phyloP scores from a whole-genome alignment of 1,284 basidiomycete species.

The Melampsora americana region DNA sequence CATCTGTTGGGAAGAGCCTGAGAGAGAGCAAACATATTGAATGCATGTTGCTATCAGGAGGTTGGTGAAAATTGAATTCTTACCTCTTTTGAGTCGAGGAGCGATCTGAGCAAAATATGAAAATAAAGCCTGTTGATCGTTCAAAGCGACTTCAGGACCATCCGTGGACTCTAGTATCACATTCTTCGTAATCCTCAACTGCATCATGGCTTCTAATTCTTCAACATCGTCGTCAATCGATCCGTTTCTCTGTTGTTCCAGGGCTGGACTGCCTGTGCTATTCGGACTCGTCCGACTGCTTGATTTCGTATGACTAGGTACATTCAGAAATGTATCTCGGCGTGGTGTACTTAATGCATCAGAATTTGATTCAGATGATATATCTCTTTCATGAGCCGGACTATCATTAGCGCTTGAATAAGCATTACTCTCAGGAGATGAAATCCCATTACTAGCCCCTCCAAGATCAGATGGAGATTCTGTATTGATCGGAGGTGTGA shows the following conservation, averaged over 20 bases:
- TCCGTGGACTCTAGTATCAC: conserved; percentile 77
- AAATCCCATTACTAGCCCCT: neutral
- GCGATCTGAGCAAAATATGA: conserved; percentile 64
- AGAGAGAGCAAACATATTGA: too few species aligned
- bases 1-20: too few species aligned
- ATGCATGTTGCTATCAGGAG: too few species aligned
- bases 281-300: conserved; percentile 56
- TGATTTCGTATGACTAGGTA: conserved; percentile 20
- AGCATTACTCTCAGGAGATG: too few species aligned
- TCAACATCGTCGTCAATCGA: conserved; percentile 64
- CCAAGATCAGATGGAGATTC: neutral
- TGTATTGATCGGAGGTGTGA: neutral
- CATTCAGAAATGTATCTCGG: too few species aligned
- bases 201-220: conserved; percentile 72
- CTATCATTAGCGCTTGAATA: neutral
- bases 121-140: conserved; percentile 80
- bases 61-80: too few species aligned
- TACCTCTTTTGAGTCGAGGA: conserved; percentile 27
- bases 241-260: conserved; percentile 56
- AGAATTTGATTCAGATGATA: neutral
- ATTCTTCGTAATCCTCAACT: conserved; percentile 81
- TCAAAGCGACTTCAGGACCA: conserved; percentile 78
- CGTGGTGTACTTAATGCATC: neutral
- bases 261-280: conserved; percentile 58
- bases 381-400: neutral